Evolutionary conservation across 306 rosid species (phyloP).

Genomic region (Echinosophora koreensis): DNA sequence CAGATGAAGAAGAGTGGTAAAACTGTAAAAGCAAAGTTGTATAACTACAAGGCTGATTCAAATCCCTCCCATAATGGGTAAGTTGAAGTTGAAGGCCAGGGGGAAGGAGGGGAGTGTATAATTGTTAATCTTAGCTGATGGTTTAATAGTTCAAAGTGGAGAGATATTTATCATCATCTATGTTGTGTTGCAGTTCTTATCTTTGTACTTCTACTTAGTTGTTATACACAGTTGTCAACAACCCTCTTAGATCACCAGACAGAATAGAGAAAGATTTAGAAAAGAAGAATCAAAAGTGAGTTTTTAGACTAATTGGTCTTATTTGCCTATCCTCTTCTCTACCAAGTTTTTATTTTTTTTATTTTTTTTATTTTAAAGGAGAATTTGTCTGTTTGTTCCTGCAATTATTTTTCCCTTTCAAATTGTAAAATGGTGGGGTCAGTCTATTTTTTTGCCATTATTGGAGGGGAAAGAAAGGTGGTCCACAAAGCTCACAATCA

Average conservation of each 20-base stretch:
- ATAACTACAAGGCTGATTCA: slow-evolving; percentile 58
- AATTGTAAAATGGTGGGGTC: slow-evolving; percentile 47
- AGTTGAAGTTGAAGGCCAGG: slow-evolving; percentile 26
- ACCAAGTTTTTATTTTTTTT: neutral
- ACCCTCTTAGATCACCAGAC: slow-evolving; percentile 48
- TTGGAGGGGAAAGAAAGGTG: slow-evolving; percentile 40
- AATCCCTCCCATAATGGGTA: slow-evolving; percentile 39
- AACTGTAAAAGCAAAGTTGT: slow-evolving; percentile 42
- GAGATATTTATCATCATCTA: slow-evolving; percentile 29
- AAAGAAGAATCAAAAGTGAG: slow-evolving; percentile 55
- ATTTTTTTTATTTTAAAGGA: slow-evolving; percentile 28
- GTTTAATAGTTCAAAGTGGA: slow-evolving; percentile 40
- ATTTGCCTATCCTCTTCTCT: slow-evolving; percentile 1
- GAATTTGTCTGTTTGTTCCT: slow-evolving; percentile 52
- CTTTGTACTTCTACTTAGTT: slow-evolving; percentile 52
- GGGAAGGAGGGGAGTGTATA: slow-evolving; percentile 34
- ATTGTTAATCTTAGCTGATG: slow-evolving; percentile 47
- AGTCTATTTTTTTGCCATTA: slow-evolving; percentile 49
- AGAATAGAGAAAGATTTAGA: slow-evolving; percentile 56
- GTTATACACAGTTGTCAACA: slow-evolving; percentile 55
- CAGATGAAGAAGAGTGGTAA: slow-evolving; percentile 44
- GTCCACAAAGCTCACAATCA: slow-evolving; percentile 61
- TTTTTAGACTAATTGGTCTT: slow-evolving; percentile 45
- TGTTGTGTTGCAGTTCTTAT: slow-evolving; percentile 37
- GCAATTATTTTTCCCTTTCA: slow-evolving; percentile 38